phyloP scores from a whole-genome alignment of 306 rosid species.

The Adenanthera pavonina region DNA sequence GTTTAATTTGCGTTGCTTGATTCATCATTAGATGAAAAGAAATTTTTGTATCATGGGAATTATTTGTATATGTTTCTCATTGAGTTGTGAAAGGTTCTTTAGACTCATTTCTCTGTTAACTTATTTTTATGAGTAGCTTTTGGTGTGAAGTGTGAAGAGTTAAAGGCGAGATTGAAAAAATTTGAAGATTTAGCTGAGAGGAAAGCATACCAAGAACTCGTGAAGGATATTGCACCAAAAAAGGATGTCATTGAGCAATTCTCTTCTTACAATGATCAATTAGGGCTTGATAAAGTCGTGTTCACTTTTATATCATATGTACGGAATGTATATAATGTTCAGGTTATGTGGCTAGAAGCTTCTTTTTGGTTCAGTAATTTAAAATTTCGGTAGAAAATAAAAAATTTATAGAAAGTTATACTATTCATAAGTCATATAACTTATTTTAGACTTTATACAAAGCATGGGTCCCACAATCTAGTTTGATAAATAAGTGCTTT shows the following conservation, averaged over 20 bases:
- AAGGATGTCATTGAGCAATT: slow-evolving; percentile 68
- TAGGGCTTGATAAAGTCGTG: slow-evolving; percentile 71
- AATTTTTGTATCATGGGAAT: background rate
- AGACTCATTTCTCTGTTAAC: background rate
- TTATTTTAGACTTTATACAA: too few species aligned
- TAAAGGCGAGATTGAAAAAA: slow-evolving; percentile 72
- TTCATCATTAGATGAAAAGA: background rate
- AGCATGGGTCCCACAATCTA: too few species aligned
- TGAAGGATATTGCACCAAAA: slow-evolving; percentile 72
- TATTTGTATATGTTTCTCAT: background rate
- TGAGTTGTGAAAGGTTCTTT: slow-evolving; percentile 6
- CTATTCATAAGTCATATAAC: too few species aligned
- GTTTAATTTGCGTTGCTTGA: background rate
- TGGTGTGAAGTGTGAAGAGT: slow-evolving; percentile 73
- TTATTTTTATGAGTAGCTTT: background rate
- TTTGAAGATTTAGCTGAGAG: slow-evolving; percentile 78
- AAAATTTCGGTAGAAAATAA: slow-evolving; percentile 5
- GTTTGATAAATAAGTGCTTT: background rate
- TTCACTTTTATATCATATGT: slow-evolving; percentile 15
- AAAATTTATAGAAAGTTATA: too few species aligned
- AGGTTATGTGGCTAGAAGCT: slow-evolving; percentile 4
- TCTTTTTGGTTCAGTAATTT: background rate
- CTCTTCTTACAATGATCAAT: slow-evolving; percentile 90
- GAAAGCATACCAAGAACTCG: slow-evolving; percentile 84
- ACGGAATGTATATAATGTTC: background rate